Evolutionary conservation across 208 protist species (phyloP).

Genomic region (Crithidia expoeki): DNA sequence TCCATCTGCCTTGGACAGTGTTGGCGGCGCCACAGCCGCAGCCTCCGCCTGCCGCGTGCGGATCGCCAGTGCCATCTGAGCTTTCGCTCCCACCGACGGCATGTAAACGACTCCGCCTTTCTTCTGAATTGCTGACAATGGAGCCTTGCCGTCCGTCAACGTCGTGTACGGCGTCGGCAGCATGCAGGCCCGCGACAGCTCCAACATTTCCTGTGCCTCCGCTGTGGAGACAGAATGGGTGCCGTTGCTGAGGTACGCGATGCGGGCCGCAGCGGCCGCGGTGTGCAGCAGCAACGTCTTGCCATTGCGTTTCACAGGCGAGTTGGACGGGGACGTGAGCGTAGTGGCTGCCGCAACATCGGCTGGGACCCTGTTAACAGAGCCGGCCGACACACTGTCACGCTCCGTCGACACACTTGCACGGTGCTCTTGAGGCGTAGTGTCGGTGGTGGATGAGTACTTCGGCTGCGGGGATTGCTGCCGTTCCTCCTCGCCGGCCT

Average conservation of each 20-base stretch:
- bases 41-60: slow-evolving; percentile 21
- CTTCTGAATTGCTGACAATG: slow-evolving; percentile 15
- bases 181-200: slow-evolving; percentile 41
- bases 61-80: slow-evolving; percentile 16
- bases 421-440: background rate
- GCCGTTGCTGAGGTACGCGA: slow-evolving; percentile 40
- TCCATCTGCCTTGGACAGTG: background rate
- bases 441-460: background rate
- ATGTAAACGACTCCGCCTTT: slow-evolving; percentile 37
- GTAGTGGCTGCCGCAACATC: background rate
- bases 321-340: background rate
- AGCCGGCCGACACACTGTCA: slow-evolving; percentile 7
- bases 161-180: slow-evolving; percentile 66
- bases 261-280: slow-evolving; percentile 50
- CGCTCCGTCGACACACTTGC: background rate
- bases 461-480: background rate
- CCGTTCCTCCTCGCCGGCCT: background rate
- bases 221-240: slow-evolving; percentile 16
- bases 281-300: slow-evolving; percentile 44
- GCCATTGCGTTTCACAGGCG: slow-evolving; percentile 2
- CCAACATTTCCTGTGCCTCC: slow-evolving; percentile 53
- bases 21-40: slow-evolving; percentile 1
- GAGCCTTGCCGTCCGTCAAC: slow-evolving; percentile 32
- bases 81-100: slow-evolving; percentile 30
- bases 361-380: background rate